A percentile compares a stretch with the other conserved stretches of the same genome.
Conservation (phyloP, 2,329 filamentous ascomycete genomes). For the Geosmithia morbida region DNA sequence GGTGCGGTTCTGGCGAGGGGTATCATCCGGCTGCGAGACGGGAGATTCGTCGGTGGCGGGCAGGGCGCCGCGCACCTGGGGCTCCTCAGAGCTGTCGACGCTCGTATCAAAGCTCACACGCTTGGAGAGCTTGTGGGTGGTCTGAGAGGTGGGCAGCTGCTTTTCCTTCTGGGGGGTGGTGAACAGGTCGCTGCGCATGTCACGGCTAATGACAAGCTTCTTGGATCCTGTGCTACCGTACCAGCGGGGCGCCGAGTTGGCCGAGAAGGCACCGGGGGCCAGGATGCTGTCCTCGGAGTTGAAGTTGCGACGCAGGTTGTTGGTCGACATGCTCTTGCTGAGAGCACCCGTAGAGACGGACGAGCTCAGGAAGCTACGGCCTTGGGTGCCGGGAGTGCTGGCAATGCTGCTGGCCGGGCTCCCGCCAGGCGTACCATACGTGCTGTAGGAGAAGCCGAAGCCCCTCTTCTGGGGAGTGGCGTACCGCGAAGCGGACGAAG, state of each 20-base stretch:
- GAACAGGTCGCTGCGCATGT: constrained; percentile 61
- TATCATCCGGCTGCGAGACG: constrained; percentile 17
- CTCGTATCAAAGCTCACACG: constrained; percentile 82
- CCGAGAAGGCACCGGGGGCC: constrained; percentile 70
- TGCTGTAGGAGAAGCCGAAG: constrained; percentile 88
- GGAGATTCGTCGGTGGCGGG: constrained; percentile 17
- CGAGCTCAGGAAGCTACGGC: constrained; percentile 50
- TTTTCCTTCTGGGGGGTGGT: constrained; percentile 43
- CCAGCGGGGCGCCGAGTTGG: constrained; percentile 43
- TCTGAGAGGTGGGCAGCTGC: constrained; percentile 22
- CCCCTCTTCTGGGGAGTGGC: constrained; percentile 75
- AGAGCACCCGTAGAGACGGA: constrained; percentile 53
- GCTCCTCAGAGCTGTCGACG: constrained; percentile 18
- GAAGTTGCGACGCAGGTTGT: constrained; percentile 70
- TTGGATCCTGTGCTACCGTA: constrained; percentile 63
- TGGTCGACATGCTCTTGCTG: constrained; percentile 79
- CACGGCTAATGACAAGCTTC: constrained; percentile 83
- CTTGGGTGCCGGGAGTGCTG: constrained; percentile 54
- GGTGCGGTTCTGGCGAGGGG: constrained; percentile 39
- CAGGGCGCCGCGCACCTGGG: constrained; percentile 17
- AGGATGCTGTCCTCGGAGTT: constrained; percentile 77
- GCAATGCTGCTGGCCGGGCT: constrained; percentile 48
- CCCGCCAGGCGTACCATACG: constrained; percentile 66
- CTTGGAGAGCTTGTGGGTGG: constrained; percentile 52
- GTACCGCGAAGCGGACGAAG: constrained; percentile 63